Conservation (phyloP, 2,329 filamentous ascomycete species). For the Rugonectria rugulosa region DNA sequence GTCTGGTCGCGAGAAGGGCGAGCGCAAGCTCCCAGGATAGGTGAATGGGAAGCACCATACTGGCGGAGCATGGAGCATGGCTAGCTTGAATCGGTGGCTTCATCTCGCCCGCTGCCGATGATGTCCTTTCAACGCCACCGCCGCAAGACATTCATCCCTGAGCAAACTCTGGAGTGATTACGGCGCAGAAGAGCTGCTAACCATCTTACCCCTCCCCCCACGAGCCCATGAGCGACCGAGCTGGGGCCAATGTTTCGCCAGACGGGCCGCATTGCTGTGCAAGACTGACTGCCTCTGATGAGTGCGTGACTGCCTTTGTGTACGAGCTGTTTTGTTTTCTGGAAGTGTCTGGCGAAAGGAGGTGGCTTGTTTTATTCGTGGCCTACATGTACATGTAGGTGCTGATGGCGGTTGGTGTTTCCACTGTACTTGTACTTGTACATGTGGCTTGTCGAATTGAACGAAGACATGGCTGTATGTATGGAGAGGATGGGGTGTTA, state of each 20-base stretch:
- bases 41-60: too few relatives aligned
- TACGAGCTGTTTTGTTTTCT: slow-evolving; percentile 4
- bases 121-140: slow-evolving; percentile 17
- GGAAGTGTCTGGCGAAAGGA: neutral
- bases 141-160: slow-evolving; percentile 18
- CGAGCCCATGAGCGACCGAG: too few relatives aligned
- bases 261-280: slow-evolving; percentile 9
- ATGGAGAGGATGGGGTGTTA: too few relatives aligned
- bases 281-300: too few relatives aligned
- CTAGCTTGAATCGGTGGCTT: slow-evolving; percentile 5
- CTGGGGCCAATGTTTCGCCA: slow-evolving; percentile 32
- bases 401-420: too few relatives aligned
- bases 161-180: slow-evolving; percentile 5
- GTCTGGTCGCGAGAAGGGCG: neutral
- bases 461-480: too few relatives aligned
- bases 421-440: too few relatives aligned
- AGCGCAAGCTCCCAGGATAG: too few relatives aligned
- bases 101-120: slow-evolving; percentile 13
- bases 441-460: too few relatives aligned
- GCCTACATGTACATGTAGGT: too few relatives aligned
- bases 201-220: slow-evolving; percentile 17
- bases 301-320: neutral
- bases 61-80: neutral
- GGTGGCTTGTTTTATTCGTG: too few relatives aligned
- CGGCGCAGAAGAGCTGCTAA: neutral